Evolutionary conservation across 139 green algal species (phyloP).

Genomic region (Micractinium conductrix): DNA sequence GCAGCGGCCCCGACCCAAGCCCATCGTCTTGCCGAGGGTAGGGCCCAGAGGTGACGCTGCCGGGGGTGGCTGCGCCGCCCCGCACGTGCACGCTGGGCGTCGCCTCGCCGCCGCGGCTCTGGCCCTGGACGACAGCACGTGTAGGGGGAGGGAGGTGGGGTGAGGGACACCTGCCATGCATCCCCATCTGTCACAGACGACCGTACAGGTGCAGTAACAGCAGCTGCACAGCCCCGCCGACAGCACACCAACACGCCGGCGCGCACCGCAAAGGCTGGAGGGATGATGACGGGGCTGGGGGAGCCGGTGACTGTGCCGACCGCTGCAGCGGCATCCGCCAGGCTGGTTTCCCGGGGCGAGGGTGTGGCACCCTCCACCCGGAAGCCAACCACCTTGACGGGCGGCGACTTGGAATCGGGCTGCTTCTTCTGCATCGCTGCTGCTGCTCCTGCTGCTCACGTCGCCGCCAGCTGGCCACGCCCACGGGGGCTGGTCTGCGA

Average conservation of each 20-base stretch:
- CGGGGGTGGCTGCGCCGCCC: neutral
- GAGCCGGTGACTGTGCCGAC: conserved; percentile 43
- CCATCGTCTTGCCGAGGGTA: neutral
- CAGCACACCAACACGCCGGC: neutral
- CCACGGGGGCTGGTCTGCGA: too few species aligned
- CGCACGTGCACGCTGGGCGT: neutral
- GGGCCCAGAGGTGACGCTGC: neutral
- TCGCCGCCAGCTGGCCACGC: too few species aligned
- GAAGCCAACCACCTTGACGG: conserved; percentile 75
- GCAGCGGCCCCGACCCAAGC: neutral
- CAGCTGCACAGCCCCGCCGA: too few species aligned
- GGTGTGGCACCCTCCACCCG: conserved; percentile 76
- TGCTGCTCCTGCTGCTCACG: too few species aligned
- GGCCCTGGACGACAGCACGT: neutral
- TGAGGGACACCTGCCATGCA: too few species aligned
- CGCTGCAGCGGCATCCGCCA: conserved; percentile 41
- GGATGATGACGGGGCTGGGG: conserved; percentile 85
- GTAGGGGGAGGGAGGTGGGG: neutral
- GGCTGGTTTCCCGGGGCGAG: conserved; percentile 51
- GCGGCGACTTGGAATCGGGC: too few species aligned
- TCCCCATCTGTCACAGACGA: too few species aligned
- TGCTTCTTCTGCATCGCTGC: too few species aligned
- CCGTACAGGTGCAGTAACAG: too few species aligned
- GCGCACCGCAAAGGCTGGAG: conserved; percentile 78
- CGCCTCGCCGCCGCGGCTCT: neutral